phyloP scores from a whole-genome alignment of 208 protist species.

The Porcisia deanei region DNA sequence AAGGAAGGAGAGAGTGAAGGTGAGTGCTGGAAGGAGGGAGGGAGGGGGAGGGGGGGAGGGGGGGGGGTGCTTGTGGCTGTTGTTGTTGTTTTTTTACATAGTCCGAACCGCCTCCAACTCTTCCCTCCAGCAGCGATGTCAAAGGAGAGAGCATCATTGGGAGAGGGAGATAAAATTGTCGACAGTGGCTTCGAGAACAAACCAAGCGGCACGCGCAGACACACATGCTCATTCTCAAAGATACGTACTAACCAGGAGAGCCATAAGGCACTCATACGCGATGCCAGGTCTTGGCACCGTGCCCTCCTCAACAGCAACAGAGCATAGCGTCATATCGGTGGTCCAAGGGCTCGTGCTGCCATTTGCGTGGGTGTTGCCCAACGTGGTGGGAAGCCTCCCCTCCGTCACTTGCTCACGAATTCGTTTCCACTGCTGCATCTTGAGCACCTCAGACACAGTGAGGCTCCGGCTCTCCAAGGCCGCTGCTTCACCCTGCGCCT shows the following conservation, averaged over 20 bases:
- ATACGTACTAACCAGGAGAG: constrained; percentile 26
- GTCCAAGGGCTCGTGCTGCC: neutral
- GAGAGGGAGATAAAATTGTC: neutral
- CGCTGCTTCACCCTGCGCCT: constrained; percentile 3
- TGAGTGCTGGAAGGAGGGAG: neutral
- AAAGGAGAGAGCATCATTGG: neutral
- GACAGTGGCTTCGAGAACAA: neutral
- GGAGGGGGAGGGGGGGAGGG: neutral
- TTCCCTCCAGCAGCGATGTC: neutral
- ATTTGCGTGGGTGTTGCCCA: neutral
- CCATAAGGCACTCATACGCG: constrained; percentile 30
- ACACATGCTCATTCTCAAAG: constrained; percentile 2
- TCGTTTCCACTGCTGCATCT: neutral
- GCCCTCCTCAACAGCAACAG: neutral
- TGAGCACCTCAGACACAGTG: constrained; percentile 5
- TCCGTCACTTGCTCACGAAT: neutral
- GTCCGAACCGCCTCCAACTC: neutral
- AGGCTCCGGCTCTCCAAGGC: neutral
- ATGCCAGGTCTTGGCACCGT: neutral
- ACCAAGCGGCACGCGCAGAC: neutral
- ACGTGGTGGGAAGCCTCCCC: neutral
- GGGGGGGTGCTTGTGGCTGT: neutral
- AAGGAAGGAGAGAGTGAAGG: neutral
- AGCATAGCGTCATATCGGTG: neutral
- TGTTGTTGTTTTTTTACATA: neutral